Evolutionary conservation across 371 early-diverging fungal genomes (phyloP), one percentile per base, ranked within the genome.

Genomic region (Mortierella polycephala): DNA sequence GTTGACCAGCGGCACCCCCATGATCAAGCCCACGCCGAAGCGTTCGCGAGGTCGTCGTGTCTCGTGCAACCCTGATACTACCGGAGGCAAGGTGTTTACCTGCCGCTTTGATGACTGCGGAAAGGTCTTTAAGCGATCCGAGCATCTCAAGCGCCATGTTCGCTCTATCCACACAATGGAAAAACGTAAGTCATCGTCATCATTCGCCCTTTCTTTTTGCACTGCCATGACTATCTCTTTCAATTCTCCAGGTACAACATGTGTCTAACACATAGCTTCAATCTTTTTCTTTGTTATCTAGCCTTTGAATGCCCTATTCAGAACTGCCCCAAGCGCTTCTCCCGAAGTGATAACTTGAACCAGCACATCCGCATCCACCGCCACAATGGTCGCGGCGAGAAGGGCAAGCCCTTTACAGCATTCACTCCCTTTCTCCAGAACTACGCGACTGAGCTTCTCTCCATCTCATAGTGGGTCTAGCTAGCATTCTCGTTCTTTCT

Each of bases 331-430:
- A 94, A 94, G 81, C 79, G 88, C 2, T 97, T 97, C 83, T 90
- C 94, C 21, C 88, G 97, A 51, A 90, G 91, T 45, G 96, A 96
- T 72, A 95, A 95, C 75, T 76, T 96, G 61, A 89, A 90, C 69
- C 91, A 92, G 71, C 94, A 92, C 69, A 87, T 90, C 60, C 87
- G 88, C 45, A 89, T 87, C 61, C 90, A 89, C 68, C 85, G 87
- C 23, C 87, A 88, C 66, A 89, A 71, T 61, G 60, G 66, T 59
- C 79, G 81, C 14, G 68, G 75, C 21, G 71, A 80, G 53, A 74
- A 77, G 71, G 58, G 23, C 67, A 69, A 71, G 63, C 20, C 67
- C 57, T 69, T 76, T 57, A 39, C 51, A 1, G 71, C 69, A 21
- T 75, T 76, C 56, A 73, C 75, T 1, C 74, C 74, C 7, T 77